Conservation (phyloP, 2,329 filamentous ascomycete genomes). For the Lachnellula subtilissima region DNA sequence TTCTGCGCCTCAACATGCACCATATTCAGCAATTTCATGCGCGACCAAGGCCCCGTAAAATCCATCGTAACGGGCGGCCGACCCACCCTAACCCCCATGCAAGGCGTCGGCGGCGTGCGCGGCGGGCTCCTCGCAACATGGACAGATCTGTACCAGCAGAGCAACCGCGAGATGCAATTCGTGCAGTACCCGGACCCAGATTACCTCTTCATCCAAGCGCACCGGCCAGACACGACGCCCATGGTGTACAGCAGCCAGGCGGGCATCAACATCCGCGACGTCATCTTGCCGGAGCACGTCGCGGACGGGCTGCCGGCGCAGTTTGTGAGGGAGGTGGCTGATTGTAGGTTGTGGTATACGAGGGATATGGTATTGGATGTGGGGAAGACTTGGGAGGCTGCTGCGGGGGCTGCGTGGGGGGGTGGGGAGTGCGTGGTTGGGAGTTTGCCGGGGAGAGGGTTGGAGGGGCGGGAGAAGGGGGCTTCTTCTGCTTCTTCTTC, state of each 20-base stretch:
- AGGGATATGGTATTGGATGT: constrained; percentile 44
- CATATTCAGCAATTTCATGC: constrained; percentile 50
- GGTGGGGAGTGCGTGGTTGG: constrained; percentile 30
- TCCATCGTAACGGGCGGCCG: constrained; percentile 35
- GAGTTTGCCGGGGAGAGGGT: background rate
- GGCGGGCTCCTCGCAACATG: constrained; percentile 37
- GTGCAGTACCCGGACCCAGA: background rate
- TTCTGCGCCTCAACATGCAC: constrained; percentile 55
- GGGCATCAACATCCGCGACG: constrained; percentile 38
- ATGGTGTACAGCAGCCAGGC: constrained; percentile 24
- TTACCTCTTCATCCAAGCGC: background rate
- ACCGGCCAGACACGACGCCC: background rate
- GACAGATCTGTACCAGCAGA: background rate
- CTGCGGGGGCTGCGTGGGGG: constrained; percentile 34
- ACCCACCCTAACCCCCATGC: constrained; percentile 38
- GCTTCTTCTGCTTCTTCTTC: background rate
- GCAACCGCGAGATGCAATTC: background rate
- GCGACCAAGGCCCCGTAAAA: constrained; percentile 44
- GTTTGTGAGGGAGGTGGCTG: constrained; percentile 54
- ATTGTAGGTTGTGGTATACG: constrained; percentile 56
- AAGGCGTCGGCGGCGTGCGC: constrained; percentile 57
- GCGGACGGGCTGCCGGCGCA: constrained; percentile 42
- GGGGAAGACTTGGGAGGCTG: constrained; percentile 43
- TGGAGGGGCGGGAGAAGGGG: background rate
- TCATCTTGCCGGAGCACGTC: constrained; percentile 22